Conservation (phyloP, 139 green algal genomes). For the Chlorella sorokiniana region DNA sequence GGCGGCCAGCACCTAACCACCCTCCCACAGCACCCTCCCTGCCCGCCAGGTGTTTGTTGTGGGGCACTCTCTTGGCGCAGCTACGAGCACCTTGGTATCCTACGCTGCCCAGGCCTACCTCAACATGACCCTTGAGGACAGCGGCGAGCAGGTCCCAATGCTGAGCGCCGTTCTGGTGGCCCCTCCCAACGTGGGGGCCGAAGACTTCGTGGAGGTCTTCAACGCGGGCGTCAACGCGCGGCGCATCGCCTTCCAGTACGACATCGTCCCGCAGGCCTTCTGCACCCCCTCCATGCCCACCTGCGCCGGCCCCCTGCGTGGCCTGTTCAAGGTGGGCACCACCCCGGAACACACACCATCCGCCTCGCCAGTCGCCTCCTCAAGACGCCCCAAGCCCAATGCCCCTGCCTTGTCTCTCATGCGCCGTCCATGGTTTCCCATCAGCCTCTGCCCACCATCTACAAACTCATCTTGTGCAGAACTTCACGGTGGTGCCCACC, state of each 20-base stretch:
- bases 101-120: slow-evolving; percentile 6
- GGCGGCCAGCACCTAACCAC: neutral
- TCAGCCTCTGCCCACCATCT: no score
- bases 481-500: neutral
- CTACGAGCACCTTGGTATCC: neutral
- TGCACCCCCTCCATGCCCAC: slow-evolving; percentile 6
- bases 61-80: slow-evolving; percentile 3
- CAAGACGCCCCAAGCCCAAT: no score
- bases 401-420: no score
- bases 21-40: neutral
- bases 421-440: no score
- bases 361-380: no score
- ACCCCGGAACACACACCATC: no score
- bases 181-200: neutral
- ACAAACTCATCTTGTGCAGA: neutral
- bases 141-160: neutral
- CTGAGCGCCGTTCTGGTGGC: neutral
- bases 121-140: no score
- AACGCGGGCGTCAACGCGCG: slow-evolving; percentile 15
- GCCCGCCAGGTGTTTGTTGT: neutral
- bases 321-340: no score
- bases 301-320: neutral
- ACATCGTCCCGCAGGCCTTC: slow-evolving; percentile 20
- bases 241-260: slow-evolving; percentile 12
- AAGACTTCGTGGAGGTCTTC: neutral